Conservation (phyloP, 2,329 filamentous ascomycete genomes). For the Colletotrichum spinosum region DNA sequence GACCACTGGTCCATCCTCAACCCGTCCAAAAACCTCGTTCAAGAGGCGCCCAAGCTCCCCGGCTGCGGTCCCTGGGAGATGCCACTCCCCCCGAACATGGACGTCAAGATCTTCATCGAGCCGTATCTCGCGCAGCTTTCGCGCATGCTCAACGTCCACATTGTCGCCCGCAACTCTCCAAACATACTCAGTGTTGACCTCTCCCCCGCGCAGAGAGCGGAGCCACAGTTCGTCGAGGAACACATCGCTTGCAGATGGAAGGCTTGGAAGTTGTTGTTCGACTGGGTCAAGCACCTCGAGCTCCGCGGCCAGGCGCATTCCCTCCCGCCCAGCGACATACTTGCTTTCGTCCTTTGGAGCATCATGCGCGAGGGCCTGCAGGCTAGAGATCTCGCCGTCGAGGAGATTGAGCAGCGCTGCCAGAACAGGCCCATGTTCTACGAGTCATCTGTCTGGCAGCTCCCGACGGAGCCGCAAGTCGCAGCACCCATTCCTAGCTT, state of each 20-base stretch:
- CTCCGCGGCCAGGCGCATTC: not conserved
- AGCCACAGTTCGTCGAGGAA: not conserved
- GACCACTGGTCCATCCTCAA: not conserved
- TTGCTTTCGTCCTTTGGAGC: too few relatives aligned
- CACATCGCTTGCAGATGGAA: not conserved
- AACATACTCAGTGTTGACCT: not conserved
- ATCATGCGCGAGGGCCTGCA: too few relatives aligned
- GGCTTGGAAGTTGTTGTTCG: slow-evolving; percentile 1
- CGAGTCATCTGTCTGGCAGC: too few relatives aligned
- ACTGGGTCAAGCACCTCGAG: slow-evolving; percentile 11
- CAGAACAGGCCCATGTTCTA: too few relatives aligned
- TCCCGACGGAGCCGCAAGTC: too few relatives aligned
- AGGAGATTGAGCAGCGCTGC: too few relatives aligned
- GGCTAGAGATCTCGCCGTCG: too few relatives aligned
- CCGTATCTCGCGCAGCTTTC: not conserved
- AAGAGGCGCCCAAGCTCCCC: slow-evolving; percentile 12
- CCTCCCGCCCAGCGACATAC: too few relatives aligned
- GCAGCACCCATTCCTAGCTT: too few relatives aligned
- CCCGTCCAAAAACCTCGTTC: not conserved
- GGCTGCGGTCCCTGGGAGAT: slow-evolving; percentile 14
- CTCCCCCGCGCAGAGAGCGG: not conserved
- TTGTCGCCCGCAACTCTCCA: not conserved
- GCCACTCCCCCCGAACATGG: slow-evolving; percentile 18
- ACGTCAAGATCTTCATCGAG: not conserved
- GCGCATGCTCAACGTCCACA: not conserved